Evolutionary conservation across 2,329 filamentous ascomycete genomes (phyloP), one percentile per base, ranked within the genome.

Genomic region (Aspergillus quadricinctus): DNA sequence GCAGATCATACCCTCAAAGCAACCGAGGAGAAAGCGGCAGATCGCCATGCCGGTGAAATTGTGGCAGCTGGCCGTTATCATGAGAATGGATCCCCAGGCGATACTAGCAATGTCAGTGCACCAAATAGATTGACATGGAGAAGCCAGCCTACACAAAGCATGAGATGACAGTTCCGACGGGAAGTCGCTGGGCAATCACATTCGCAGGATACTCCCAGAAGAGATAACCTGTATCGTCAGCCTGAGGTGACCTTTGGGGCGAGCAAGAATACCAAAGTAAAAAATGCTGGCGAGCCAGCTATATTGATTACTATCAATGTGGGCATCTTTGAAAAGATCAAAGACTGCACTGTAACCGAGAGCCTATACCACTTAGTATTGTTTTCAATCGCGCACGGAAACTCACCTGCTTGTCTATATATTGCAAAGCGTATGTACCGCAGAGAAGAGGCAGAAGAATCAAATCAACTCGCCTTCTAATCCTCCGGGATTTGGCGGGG

Each of bases 201-300:
- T 72, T 72, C 31, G 76, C 75, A 0, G 76, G 75, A 53, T 76
- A 77, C 43, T 80, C 77, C 1, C 75, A 77, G 0, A 72, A 63
- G 3, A 81, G 8, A 49, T 74, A 76, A 3, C 74, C 56, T 60
- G 25, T 10, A 14, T 23, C 6, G 6, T 51, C 19, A 29, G 48
- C 31, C 10, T 9, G 19, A 21, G 46, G 46, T 10, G n/a, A 48
- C 6, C 5, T 3, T 2, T 2, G 5, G 1, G 10, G 17, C 10
- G 8, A 10, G 9, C n/a, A 11, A 21, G n/a, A 3, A 35, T 55
- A 57, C 57, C 81, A n/a, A 84, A 73, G 57, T 83, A 84, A 64
- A 83, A 84, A 4, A 83, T 78, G 23, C 75, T 80, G 1, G 80
- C 78, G n/a, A 83, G 74, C 80, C 81, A 83, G 49, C 75, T 76